These are phyloP conservation scores for Pneumocystis murina DNA, from an alignment of 1,139 yeast species.

Conservation along the genomic window DNA sequence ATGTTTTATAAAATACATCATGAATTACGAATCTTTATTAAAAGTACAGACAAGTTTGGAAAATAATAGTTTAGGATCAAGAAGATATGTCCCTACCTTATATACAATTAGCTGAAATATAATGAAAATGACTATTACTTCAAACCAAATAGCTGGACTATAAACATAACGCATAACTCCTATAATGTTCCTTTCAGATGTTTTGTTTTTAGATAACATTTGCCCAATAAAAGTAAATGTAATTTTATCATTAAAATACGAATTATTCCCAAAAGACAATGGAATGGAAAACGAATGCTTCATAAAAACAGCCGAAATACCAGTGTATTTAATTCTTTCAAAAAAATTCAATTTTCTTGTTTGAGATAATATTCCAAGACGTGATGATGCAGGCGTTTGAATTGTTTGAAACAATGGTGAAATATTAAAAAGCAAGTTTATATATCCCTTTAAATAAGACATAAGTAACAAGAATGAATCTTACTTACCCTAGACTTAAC, in stretches of 20 bases:
- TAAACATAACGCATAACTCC: slow-evolving; percentile 6
- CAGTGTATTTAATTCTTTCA: slow-evolving; percentile 3
- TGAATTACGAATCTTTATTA: slow-evolving; percentile 6
- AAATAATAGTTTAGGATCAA: slow-evolving; percentile 3
- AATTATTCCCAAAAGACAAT: slow-evolving; percentile 2
- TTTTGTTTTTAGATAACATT: slow-evolving; percentile 5
- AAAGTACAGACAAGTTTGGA: slow-evolving; percentile 7
- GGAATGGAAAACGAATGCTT: slow-evolving; percentile 7
- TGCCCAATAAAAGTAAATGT: slow-evolving; percentile 6
- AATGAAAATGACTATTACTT: slow-evolving; percentile 2
- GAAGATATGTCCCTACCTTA: not conserved
- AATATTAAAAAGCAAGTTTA: not conserved
- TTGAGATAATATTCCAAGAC: not conserved
- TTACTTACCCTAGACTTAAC: slow-evolving; percentile 7
- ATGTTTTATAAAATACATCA: slow-evolving; percentile 1
- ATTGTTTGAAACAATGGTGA: not conserved
- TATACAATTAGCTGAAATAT: not conserved
- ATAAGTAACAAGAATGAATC: not conserved
- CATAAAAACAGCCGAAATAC: slow-evolving; percentile 4
- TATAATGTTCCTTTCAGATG: slow-evolving; percentile 5
- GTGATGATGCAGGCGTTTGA: not conserved
- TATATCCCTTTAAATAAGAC: not conserved
- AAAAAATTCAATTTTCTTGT: not conserved
- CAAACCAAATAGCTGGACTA: slow-evolving; percentile 5
- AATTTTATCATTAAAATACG: not conserved